Base-by-base conservation (phyloP, 2,329 filamentous ascomycete species). In the Aspergillus caelatus region DNA sequence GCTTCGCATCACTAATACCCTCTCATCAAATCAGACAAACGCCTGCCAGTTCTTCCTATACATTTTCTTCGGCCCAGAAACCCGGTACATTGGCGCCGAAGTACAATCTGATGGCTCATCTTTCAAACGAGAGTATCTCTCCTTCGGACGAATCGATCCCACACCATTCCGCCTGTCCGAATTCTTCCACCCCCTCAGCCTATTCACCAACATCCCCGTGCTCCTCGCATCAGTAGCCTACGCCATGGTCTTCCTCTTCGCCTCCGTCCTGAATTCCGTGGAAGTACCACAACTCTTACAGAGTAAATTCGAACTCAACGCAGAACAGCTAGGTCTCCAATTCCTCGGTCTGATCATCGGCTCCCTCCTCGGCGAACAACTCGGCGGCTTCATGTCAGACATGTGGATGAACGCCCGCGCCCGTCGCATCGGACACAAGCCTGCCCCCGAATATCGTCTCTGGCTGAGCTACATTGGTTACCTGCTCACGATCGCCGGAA, bases 271-370 rank as follows among this genome's bases (percentile, higher is more conserved):
- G 65, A 75, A 83, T 60, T 85, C 85, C 0, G 82, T 89, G 30
- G 86, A 88, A 67, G 84, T 89, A 4, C 86, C 86, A 0, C 85
- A 88, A 62, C 78, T 89, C 1, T 85, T 87, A 65, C 79, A 81
- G 7, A 74, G 79, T 39, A 84, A 84, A 63, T 89, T 87, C 62
- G 81, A 80, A 16, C 83, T 89, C 76, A 84, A 86, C 69, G 74
- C 84, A 0, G 81, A 88, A 71, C 82, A 88, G 63, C 78, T 88
- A 8, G 86, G 86, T 0, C 79, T 89, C 1, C 85, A 88, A 63
- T 86, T 86, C 68, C 73, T 88, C 1, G 82, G 82, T 2, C 73
- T 88, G 41, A 86, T 89, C 45, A 78, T 89, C 23, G 86, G 87
- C 0, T 83, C 82, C 0, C 69, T 88, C 2, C 77, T 88, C 2